phyloP scores from a whole-genome alignment of 2,329 filamentous ascomycete species.

The Fusarium virguliforme region DNA sequence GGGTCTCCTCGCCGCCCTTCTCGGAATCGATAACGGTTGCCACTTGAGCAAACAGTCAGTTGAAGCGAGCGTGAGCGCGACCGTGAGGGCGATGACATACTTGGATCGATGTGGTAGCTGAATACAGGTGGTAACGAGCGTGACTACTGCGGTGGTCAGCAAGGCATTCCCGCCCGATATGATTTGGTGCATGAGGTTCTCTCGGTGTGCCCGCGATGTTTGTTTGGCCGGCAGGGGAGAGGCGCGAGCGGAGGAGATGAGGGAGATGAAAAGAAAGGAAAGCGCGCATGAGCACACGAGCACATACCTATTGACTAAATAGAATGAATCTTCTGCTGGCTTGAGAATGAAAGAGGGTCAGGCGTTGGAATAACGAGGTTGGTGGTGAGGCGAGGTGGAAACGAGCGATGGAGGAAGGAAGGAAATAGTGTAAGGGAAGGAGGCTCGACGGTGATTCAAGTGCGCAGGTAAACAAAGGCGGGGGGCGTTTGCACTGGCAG shows the following conservation, averaged over 20 bases:
- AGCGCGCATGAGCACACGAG: neutral
- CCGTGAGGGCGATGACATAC: conserved; percentile 23
- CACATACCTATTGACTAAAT: conserved; percentile 32
- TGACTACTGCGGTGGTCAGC: conserved; percentile 34
- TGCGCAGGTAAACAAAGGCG: conserved; percentile 31
- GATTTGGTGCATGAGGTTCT: neutral
- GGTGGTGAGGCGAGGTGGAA: conserved; percentile 25
- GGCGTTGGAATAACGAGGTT: conserved; percentile 34
- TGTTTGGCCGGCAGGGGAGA: conserved; percentile 1
- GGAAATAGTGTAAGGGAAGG: conserved; percentile 24
- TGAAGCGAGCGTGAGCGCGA: neutral
- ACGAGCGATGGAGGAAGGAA: conserved; percentile 34
- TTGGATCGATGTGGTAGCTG: conserved; percentile 33
- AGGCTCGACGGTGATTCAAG: conserved; percentile 25
- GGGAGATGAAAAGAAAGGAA: neutral
- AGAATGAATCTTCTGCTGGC: conserved; percentile 31
- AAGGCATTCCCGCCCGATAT: neutral
- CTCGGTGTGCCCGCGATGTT: neutral
- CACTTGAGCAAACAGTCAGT: conserved; percentile 48
- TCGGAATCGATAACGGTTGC: conserved; percentile 51
- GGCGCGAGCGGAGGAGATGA: neutral
- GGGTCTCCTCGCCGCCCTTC: conserved; percentile 39
- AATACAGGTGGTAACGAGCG: conserved; percentile 39
- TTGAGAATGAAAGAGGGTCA: conserved; percentile 34
- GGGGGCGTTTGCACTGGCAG: conserved; percentile 11